Conservation (phyloP, 768 basidiomycete genomes). For the Ramaria sp. region DNA sequence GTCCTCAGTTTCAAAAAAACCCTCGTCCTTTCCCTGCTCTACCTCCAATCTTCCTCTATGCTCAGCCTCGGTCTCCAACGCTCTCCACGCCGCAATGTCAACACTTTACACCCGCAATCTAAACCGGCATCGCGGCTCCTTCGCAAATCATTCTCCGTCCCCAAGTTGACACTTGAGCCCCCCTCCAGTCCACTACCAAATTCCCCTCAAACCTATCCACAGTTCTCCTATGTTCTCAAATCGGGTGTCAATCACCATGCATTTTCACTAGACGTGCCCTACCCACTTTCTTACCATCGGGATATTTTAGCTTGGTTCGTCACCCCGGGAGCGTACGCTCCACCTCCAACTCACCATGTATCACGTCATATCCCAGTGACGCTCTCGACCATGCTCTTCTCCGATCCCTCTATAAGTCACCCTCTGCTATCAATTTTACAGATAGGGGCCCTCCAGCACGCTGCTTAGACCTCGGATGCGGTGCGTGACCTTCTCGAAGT, state of each 20-base stretch:
- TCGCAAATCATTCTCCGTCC: not conserved
- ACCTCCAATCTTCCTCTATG: not conserved
- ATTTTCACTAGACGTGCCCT: slow-evolving; percentile 70
- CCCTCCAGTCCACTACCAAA: slow-evolving; percentile 21
- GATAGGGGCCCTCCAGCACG: slow-evolving; percentile 35
- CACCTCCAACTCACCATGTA: not conserved
- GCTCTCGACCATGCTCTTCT: slow-evolving; percentile 23
- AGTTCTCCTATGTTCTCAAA: not conserved
- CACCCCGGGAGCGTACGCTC: not conserved
- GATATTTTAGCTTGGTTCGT: slow-evolving; percentile 59
- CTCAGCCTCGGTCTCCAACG: not conserved
- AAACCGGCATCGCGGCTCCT: slow-evolving; percentile 3
- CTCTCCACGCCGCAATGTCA: not conserved
- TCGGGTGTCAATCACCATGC: slow-evolving; percentile 9
- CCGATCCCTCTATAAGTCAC: slow-evolving; percentile 35
- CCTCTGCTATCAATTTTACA: slow-evolving; percentile 47
- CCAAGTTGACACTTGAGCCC: not conserved
- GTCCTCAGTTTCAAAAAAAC: too few species aligned
- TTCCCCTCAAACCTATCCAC: slow-evolving; percentile 48
- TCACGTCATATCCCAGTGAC: slow-evolving; percentile 9
- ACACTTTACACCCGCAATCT: not conserved
- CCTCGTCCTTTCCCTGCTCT: not conserved
- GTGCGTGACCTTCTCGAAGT: slow-evolving; percentile 32
- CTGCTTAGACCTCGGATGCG: slow-evolving; percentile 66
- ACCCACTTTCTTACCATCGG: slow-evolving; percentile 63